Evolutionary conservation across 768 basidiomycete genomes (phyloP), one percentile per base, ranked within the genome.

Genomic region (Boletus tylopilopsis): DNA sequence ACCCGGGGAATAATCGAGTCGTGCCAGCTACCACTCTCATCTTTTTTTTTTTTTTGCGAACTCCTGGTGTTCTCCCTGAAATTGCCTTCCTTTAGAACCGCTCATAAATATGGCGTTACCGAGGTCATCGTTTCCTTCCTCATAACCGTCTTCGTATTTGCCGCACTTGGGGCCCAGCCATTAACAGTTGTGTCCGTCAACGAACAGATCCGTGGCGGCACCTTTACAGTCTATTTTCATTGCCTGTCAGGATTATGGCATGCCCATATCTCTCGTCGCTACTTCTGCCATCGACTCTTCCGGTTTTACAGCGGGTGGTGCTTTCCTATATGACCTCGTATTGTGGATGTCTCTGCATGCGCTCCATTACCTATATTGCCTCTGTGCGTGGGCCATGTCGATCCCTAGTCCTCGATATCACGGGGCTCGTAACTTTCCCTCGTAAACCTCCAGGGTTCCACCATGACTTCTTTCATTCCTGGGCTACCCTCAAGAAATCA

Each of bases 31-130:
- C 90, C 6, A 82, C 85, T 27, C 75, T 94, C 25, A 89, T 92
- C 53, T 90, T 90, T 66, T 91, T 90, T 60, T 92, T 53, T 90
- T 90, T 66, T 91, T 90, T 60, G 81, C 89, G 52, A 91, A 90
- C 86, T 89, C 44, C 5, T 57, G 88, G 87, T 55, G 82, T 93
- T n/a, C 75, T 94, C 16, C 91, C 93, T 15, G 91, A 88, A 9
- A 86, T 94, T 38, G 93, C 94, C 2, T 96, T 96, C 92, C 91
- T 19, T 66, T 96, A 45, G 91, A 66, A 93, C 91, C 0, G 93
- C 92, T 1, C 76, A 82, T 21, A 79, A 91, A 59, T 95, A 96
- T 68, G 93, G 93, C 3, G 90, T 96, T 13, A 74, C 89, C 2
- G 94, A 96, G 66, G 88, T 93, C 6, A 72, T 95, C 0, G 58